Base-by-base conservation (phyloP, 768 basidiomycete species). In the Leccinum fibrillosum region DNA sequence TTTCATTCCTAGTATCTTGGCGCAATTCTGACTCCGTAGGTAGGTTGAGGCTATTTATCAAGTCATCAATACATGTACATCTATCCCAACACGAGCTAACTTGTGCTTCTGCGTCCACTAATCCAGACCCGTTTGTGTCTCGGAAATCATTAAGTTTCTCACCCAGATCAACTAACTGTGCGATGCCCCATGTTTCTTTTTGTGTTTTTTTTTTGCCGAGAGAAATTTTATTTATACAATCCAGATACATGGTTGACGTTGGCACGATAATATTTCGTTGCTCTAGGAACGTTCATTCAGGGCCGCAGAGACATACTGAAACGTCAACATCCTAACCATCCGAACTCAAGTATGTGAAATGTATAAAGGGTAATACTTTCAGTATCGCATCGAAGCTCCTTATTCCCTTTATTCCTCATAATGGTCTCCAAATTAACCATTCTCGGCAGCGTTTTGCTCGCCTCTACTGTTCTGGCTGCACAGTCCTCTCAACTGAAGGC, bases 381-480 rank as follows among this genome's bases (percentile, higher is more conserved):
- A 44, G 42, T 11, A 5, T 44, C 19, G 42, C 11, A 44, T 19
- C 1, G 19, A 44, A 44, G 42, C 11, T 19, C 42, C 10, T 44
- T 2, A 44, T 4, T 44, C 19, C 42, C 11, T 44, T 19, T 5
- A 19, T 12, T 44, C 42, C 42, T 19, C 19, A 56, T 5, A 19
- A 69, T 68, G 67, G 54, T 64, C 44, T 66, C 60, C 59, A 64
- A 59, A 23, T 50, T 60, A 30, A 35, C 52, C 17, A 44, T 64
- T 17, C 32, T 69, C 47, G 49, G 45, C 37, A 64, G 32, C 49
- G 30, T 69, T 50, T 60, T 68, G 30, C 61, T 69, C 3, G 58
- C 65, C 19, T 67, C 59, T 26, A 57, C 15, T 13, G 55, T 57
- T 48, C 13, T 69, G 34, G 67, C 61, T 11, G 26, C 3, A 21